Evolutionary conservation across 139 green algal genomes (phyloP).

Genomic region (Closterium sp.): DNA sequence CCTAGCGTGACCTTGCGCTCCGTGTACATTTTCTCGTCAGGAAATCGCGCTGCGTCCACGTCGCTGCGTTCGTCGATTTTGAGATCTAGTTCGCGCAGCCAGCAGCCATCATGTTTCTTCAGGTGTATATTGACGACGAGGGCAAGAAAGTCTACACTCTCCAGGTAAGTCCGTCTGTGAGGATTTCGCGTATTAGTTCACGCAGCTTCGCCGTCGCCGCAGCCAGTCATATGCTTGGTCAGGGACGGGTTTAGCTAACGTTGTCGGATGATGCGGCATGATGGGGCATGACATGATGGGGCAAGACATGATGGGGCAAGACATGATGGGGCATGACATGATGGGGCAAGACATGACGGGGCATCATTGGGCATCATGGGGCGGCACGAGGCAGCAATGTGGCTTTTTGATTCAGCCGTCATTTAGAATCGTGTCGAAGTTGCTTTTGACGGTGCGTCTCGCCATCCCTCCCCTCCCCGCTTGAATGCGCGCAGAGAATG

Average conservation of each 20-base stretch:
- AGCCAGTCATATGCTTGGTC: not conserved
- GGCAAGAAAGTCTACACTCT: conserved; percentile 91
- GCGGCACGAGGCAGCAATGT: too few relatives aligned
- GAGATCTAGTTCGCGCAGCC: not conserved
- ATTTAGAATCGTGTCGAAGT: not conserved
- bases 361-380: not conserved
- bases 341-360: not conserved
- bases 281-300: too few relatives aligned
- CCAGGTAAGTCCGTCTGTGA: conserved; percentile 63
- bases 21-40: not conserved
- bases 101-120: conserved; percentile 94
- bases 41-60: not conserved
- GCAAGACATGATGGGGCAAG: not conserved
- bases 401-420: too few relatives aligned
- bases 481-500: conserved; percentile 28
- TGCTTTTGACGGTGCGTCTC: not conserved
- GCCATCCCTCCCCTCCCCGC: not conserved
- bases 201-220: not conserved
- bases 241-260: not conserved
- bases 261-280: too few relatives aligned
- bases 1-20: not conserved
- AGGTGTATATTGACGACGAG: conserved; percentile 88
- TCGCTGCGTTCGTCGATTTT: not conserved
- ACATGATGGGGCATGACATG: not conserved
- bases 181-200: not conserved